These are phyloP conservation scores for Solanum piurae DNA, from an alignment of 257 asterid species.

Conservation along the genomic window DNA sequence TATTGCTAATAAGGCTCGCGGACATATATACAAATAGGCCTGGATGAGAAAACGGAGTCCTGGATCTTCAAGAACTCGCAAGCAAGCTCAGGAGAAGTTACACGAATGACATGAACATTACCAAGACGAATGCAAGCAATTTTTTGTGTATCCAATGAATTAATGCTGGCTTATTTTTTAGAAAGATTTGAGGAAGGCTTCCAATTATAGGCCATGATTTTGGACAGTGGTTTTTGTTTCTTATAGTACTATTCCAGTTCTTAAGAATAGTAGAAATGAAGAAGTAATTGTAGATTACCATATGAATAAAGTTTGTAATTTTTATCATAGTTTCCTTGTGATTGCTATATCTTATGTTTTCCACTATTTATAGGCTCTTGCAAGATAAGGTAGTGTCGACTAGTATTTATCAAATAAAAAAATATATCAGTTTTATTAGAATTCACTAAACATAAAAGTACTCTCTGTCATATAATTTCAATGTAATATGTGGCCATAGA, in stretches of 20 bases:
- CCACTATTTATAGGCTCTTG: too few species aligned
- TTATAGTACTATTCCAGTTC: background rate
- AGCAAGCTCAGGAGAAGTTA: too few species aligned
- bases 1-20: too few species aligned
- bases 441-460: background rate
- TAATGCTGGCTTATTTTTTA: too few species aligned
- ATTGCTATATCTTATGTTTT: background rate
- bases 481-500: background rate
- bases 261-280: background rate
- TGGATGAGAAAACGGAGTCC: too few species aligned
- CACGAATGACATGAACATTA: too few species aligned
- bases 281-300: background rate
- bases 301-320: background rate
- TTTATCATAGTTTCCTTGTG: background rate
- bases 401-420: background rate
- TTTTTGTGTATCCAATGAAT: too few species aligned
- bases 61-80: too few species aligned
- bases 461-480: background rate
- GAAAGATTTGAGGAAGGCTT: too few species aligned
- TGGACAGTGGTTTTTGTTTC: background rate
- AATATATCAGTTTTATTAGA: background rate
- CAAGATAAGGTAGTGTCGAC: background rate
- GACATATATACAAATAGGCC: too few species aligned
- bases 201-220: background rate
- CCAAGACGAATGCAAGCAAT: too few species aligned